Conservation (phyloP, 179 eudicot genomes). For the Sideroxylon spinosum region DNA sequence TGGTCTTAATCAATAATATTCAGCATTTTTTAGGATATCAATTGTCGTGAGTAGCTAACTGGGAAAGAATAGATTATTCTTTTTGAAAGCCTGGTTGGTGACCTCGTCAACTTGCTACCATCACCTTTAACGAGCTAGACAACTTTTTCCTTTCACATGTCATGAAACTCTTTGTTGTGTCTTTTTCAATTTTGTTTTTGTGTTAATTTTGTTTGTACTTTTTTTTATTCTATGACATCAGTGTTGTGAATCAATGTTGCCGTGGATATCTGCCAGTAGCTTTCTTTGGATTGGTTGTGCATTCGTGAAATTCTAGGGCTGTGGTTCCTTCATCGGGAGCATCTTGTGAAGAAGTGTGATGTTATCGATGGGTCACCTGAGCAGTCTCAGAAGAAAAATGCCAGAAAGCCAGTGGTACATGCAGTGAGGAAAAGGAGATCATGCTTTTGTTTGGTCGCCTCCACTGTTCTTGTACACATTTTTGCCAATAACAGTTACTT, state of each 20-base stretch:
- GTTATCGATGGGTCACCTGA: constrained; percentile 12
- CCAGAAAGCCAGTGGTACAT: constrained; percentile 1
- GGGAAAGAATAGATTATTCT: too few relatives aligned
- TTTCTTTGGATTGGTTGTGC: constrained; percentile 10
- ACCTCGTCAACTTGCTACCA: too few relatives aligned
- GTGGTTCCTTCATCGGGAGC: constrained; percentile 23
- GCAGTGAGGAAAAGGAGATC: constrained; percentile 4
- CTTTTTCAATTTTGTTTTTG: too few relatives aligned
- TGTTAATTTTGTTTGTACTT: too few relatives aligned
- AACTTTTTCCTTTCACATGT: too few relatives aligned
- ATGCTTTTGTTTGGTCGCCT: constrained; percentile 11
- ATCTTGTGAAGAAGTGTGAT: constrained; percentile 30
- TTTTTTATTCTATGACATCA: too few relatives aligned
- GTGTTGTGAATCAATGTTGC: background rate
- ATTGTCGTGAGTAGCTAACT: too few relatives aligned
- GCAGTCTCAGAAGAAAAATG: background rate
- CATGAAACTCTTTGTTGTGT: too few relatives aligned
- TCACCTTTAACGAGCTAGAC: too few relatives aligned
- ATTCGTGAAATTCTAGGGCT: constrained; percentile 14
- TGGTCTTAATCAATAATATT: too few relatives aligned
- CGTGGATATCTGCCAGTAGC: constrained; percentile 10
- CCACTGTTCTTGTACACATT: background rate
- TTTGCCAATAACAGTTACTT: constrained; percentile 15
- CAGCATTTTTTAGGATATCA: too few relatives aligned
- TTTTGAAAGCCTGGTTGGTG: too few relatives aligned